These are phyloP conservation scores for Pleurotus tuber-regium DNA, from an alignment of 768 basidiomycete species.

Conservation along the genomic window DNA sequence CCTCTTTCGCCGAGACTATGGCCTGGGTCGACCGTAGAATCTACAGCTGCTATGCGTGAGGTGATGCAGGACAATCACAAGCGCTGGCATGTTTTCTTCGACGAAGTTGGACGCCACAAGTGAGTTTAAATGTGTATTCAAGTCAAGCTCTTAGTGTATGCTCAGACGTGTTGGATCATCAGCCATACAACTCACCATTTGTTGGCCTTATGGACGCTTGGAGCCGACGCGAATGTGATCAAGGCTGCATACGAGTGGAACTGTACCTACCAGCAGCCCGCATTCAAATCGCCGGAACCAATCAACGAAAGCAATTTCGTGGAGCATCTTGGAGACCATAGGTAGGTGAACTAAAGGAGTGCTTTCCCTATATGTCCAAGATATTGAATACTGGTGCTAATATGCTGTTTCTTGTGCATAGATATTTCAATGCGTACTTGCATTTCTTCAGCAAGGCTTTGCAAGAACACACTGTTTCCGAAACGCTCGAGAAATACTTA, in stretches of 20 bases:
- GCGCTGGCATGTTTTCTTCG: conserved; percentile 55
- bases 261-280: conserved; percentile 31
- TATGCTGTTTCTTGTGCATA: too few relatives aligned
- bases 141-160: too few relatives aligned
- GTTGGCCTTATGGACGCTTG: conserved; percentile 59
- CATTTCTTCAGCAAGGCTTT: conserved; percentile 48
- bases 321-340: conserved; percentile 55
- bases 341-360: too few relatives aligned
- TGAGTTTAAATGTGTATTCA: too few relatives aligned
- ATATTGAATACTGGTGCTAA: too few relatives aligned
- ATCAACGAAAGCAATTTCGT: conserved; percentile 49
- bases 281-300: conserved; percentile 39
- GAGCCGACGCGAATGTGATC: conserved; percentile 42
- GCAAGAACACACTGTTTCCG: conserved; percentile 37
- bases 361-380: too few relatives aligned
- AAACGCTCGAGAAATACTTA: conserved; percentile 57
- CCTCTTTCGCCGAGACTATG: conserved; percentile 29
- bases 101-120: conserved; percentile 37
- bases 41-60: conserved; percentile 36
- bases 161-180: neutral
- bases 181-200: conserved; percentile 58
- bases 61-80: conserved; percentile 50
- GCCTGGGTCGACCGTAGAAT: conserved; percentile 32
- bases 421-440: conserved; percentile 58
- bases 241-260: conserved; percentile 37